phyloP scores from a whole-genome alignment of 1,284 basidiomycete species.

The Cystobasidiaceae sp. region DNA sequence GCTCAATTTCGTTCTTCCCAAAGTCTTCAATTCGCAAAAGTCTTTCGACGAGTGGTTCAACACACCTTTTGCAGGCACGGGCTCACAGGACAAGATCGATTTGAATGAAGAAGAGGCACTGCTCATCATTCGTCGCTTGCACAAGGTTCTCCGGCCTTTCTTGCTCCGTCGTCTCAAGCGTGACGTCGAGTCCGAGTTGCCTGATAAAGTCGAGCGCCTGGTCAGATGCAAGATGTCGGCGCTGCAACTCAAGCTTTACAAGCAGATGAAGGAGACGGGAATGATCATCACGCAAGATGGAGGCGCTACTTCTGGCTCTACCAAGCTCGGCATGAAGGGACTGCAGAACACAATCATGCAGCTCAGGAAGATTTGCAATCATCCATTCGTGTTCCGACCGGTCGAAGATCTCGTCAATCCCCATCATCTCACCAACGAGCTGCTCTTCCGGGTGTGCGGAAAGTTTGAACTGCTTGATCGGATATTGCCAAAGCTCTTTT shows the following conservation, averaged over 20 bases:
- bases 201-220: slow-evolving; percentile 98
- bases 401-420: slow-evolving; percentile 87
- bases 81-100: slow-evolving; percentile 94
- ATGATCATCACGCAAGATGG: slow-evolving; percentile 57
- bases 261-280: slow-evolving; percentile 96
- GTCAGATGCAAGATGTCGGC: slow-evolving; percentile 98
- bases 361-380: slow-evolving; percentile 97
- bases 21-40: slow-evolving; percentile 99
- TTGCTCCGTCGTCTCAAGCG: slow-evolving; percentile 93
- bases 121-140: slow-evolving; percentile 93
- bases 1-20: slow-evolving; percentile 96
- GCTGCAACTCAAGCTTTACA: slow-evolving; percentile 89
- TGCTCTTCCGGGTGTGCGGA: slow-evolving; percentile 74
- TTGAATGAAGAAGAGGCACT: slow-evolving; percentile 99
- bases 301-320: slow-evolving; percentile 43
- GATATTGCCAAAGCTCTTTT: slow-evolving; percentile 90
- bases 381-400: slow-evolving; percentile 91
- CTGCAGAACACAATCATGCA: slow-evolving; percentile 99
- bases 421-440: slow-evolving; percentile 65
- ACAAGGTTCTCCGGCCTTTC: slow-evolving; percentile 98
- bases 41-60: slow-evolving; percentile 99
- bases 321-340: slow-evolving; percentile 46
- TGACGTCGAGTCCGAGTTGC: slow-evolving; percentile 95
- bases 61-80: slow-evolving; percentile 97
- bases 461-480: slow-evolving; percentile 94